Evolutionary conservation across 495 filamentous ascomycete species (phyloP).

Genomic region (Neurospora africana): DNA sequence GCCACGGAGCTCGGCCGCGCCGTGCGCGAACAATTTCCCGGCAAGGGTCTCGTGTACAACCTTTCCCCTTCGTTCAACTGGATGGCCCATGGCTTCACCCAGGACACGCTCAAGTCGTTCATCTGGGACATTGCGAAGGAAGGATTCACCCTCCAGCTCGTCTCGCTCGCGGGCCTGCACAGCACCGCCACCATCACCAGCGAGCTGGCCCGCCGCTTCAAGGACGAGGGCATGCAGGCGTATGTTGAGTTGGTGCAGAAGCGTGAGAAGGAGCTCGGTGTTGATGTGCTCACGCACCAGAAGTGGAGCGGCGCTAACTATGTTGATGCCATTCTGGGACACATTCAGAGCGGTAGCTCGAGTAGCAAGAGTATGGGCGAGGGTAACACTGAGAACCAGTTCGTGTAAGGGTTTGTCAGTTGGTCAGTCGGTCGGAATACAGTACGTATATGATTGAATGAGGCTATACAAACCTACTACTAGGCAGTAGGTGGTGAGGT

Average conservation of each 20-base stretch:
- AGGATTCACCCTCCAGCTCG: slow-evolving; percentile 88
- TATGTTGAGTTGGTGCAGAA: slow-evolving; percentile 86
- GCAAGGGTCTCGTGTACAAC: slow-evolving; percentile 93
- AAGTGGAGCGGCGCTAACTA: slow-evolving; percentile 94
- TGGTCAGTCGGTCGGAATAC: not conserved
- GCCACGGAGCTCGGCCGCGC: slow-evolving; percentile 63
- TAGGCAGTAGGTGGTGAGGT: not conserved
- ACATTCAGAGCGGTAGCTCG: slow-evolving; percentile 84
- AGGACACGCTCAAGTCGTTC: slow-evolving; percentile 69
- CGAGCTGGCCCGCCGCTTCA: slow-evolving; percentile 74
- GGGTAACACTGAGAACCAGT: slow-evolving; percentile 63
- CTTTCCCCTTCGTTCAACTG: slow-evolving; percentile 95
- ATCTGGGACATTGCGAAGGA: slow-evolving; percentile 93
- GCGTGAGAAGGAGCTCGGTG: slow-evolving; percentile 83
- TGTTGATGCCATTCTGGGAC: slow-evolving; percentile 85
- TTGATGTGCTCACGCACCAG: slow-evolving; percentile 94
- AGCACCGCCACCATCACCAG: slow-evolving; percentile 77
- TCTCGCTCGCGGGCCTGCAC: slow-evolving; percentile 85
- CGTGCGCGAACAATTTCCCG: slow-evolving; percentile 53
- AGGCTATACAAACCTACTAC: not conserved
- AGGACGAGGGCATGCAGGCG: slow-evolving; percentile 84
- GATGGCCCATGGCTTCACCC: slow-evolving; percentile 86
- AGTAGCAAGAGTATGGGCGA: slow-evolving; percentile 74
- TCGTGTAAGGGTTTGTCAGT: slow-evolving; percentile 19
- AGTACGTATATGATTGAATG: not conserved